Evolutionary conservation across 2,329 filamentous ascomycete genomes (phyloP), one percentile per base, ranked within the genome.

Genomic region (Hymenoscyphus fructigenus): DNA sequence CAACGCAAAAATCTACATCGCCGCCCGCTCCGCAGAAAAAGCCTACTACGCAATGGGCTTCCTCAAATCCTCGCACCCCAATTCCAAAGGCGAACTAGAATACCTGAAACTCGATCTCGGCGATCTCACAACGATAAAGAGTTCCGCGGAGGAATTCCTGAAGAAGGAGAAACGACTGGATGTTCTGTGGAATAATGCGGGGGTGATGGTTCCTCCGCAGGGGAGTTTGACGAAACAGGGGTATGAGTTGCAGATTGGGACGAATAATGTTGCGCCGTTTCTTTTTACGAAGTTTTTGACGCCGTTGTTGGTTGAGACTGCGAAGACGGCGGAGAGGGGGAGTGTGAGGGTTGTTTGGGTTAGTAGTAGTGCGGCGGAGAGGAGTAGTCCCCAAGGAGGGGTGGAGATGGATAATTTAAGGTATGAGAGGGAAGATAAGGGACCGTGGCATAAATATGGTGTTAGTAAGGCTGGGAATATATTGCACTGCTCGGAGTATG

Each of bases 1-100:
- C 41, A 77, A 79, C 65, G 81, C 77, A 38, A 80, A 76, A 59
- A 78, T 83, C 44, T 83, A 81, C 68, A 68, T 82, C 23, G 76
- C 78, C 14, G 79, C 76, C 1, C 78, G 81, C 26, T 78, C 77
- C 1, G 71, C 77, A 59, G 71, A 74, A 5, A 82, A 80, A 67
- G 76, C 77, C 1, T 66, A 67, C 17, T 68, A 62, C 7, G 78
- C 79, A 4, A 82, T 83, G 60, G 65, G 70, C 5, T 70, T 73
- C 5, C 80, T 83, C 67, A 75, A 77, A 58, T 50, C 70, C 1
- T 60, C 69, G 1, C 71, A 69, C 5, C 70, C 71, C 2, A 64
- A 69, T 0, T 77, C 76, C 1, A 74, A 66, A 38, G 79, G 80
- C 32, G 44, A 69, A 23, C 59, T 82, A 0, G 66, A 66, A 17